Evolutionary conservation across 1,284 basidiomycete genomes (phyloP), one percentile per base, ranked within the genome.

Genomic region (Sanguinoderma infundibulare): DNA sequence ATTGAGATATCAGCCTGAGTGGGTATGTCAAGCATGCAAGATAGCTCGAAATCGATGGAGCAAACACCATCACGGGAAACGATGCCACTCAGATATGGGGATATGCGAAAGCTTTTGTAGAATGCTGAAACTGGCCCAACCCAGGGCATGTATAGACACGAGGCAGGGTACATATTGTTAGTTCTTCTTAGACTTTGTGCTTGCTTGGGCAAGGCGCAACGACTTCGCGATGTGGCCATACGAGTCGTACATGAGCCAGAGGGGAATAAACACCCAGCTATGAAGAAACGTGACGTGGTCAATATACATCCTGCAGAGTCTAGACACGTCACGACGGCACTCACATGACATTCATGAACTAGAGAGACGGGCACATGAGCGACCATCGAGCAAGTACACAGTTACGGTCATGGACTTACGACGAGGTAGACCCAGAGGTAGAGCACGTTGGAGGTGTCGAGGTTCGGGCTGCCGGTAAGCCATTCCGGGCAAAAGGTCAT

Each of bases 401-500:
- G 15, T 17, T 6, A 8, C 6, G 17, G 22, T 2, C 22, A 24
- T 8, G 17, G 2, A 77, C 79, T 58, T 61, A 81, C 80, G 50
- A 80, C 62, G 44, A 82, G 78, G 67, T 81, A 81, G 2, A 81
- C 78, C 77, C 78, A 83, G 57, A 81, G 72, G 65, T 78, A 78
- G 34, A 82, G 75, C 47, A 79, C 75, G 68, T 93, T 91, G 1
- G 86, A 87, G 0, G 86, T 91, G 69, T 90, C 81, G 59, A 94
- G 75, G 69, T 82, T 89, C 0, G 87, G 85, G 66, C 85, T 90
- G 35, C 90, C 91, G 0, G 84, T 88, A 59, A 94, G 76, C 92
- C 92, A 94, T 74, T 94, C 91, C 1, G 91, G 92, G 70, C 86
- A 87, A 76, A 93, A 93, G 3, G 90, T 94, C 90, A 94, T 92